Evolutionary conservation across 2,329 filamentous ascomycete species (phyloP).

Genomic region (Dryadomyces quercivorus): DNA sequence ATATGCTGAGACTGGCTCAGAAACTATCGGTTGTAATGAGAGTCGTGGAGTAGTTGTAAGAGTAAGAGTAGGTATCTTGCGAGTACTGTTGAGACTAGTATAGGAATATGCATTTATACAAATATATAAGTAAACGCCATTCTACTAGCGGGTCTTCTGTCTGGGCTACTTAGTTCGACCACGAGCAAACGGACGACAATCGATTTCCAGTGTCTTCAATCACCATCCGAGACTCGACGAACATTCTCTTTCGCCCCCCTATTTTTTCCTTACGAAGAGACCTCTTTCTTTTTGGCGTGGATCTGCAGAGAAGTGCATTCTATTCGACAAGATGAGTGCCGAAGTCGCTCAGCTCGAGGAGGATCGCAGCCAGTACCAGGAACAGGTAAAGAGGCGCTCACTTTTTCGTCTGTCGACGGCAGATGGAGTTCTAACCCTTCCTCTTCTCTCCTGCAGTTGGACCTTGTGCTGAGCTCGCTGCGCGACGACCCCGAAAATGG

Average conservation of each 20-base stretch:
- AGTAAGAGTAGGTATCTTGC: too few relatives aligned
- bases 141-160: too few relatives aligned
- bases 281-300: too few relatives aligned
- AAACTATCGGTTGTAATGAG: neutral
- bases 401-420: too few relatives aligned
- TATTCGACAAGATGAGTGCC: slow-evolving; percentile 20
- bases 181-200: neutral
- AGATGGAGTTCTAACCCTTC: neutral
- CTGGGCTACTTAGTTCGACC: too few relatives aligned
- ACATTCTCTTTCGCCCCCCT: neutral
- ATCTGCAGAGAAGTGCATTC: neutral
- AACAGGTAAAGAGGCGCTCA: slow-evolving; percentile 32
- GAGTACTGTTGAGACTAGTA: neutral
- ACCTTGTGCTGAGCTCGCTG: slow-evolving; percentile 63
- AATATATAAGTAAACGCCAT: neutral
- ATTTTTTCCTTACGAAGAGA: too few relatives aligned
- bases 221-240: neutral
- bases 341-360: slow-evolving; percentile 28
- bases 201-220: neutral
- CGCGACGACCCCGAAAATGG: slow-evolving; percentile 69
- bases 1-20: too few relatives aligned
- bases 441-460: slow-evolving; percentile 41
- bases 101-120: neutral
- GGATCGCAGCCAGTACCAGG: slow-evolving; percentile 42
- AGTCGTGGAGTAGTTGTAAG: neutral